Evolutionary conservation across 805 yeast genomes (phyloP), one percentile per base, ranked within the genome.

Genomic region (Spathaspora hagerdaliae): DNA sequence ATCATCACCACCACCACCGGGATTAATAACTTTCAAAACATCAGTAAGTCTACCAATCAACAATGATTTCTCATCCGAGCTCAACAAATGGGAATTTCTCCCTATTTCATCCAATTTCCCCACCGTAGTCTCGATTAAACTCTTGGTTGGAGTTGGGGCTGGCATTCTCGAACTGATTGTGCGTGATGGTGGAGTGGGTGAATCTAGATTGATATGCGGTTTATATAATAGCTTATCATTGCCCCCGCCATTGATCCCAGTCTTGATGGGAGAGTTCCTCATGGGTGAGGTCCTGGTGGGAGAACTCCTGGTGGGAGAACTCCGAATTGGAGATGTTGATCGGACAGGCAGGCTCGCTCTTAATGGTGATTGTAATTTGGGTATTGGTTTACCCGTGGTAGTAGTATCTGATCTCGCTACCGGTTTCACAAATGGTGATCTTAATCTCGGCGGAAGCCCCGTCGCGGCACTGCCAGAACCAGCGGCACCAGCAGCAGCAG

Each of bases 331-430:
- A 14, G n/a, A 31, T 31, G 15, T 12, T 26, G 31, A 31, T 27
- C 26, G 26, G 7, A n/a, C 27, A 26, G 39, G 39, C 39, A 36
- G 39, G 15, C 26, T 24, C 8, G 60, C 56, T 19, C 55, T 52
- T 12, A 48, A 47, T 27, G 51, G 49, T 37, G 57, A 48, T 39
- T 45, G 45, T 7, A 58, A 41, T 26, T 38, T 50, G 6, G 36
- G 27, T 5, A 27, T 19, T 19, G 14, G 31, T 7, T 12, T 29
- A 2, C 32, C 32, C n/a, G n/a, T n/a, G 19, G 31, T 19, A 19
- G n/a, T 36, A 26, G 31, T 27, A 26, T 19, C 32, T 11, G 32
- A 9, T 29, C 9, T 29, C 2, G 32, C 12, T 3, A 9, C 32
- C 24, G 10, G 38, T 13, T 9, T 12, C n/a, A 36, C 24, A 14